These are phyloP conservation scores for Solidago caesia DNA, from an alignment of 129 eudicot species.

Conservation along the genomic window DNA sequence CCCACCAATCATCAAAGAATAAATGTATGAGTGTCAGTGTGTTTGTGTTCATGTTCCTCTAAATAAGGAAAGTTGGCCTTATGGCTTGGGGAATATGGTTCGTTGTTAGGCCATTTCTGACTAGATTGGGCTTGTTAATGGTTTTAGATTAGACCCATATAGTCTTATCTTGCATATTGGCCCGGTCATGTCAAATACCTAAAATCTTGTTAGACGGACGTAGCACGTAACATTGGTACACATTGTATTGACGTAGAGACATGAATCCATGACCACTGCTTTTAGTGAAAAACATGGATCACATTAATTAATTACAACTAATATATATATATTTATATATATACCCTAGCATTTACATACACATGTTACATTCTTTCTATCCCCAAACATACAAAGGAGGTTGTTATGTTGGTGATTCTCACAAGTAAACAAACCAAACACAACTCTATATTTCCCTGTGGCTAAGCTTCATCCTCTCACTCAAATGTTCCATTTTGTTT, in stretches of 20 bases:
- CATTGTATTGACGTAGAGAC: background rate
- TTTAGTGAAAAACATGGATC: slow-evolving; percentile 22
- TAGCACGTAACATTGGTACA: background rate
- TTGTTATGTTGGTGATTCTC: slow-evolving; percentile 25
- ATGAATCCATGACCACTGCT: slow-evolving; percentile 25
- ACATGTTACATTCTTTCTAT: slow-evolving; percentile 30
- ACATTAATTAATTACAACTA: background rate
- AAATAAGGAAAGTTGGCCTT: too few relatives aligned
- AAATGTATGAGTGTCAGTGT: too few relatives aligned
- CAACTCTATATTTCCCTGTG: slow-evolving; percentile 40
- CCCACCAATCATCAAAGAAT: too few relatives aligned
- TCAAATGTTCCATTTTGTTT: slow-evolving; percentile 42
- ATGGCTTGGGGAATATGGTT: too few relatives aligned
- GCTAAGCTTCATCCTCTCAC: slow-evolving; percentile 49
- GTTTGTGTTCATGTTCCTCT: too few relatives aligned
- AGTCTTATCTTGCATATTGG: background rate
- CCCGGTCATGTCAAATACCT: background rate
- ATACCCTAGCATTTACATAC: slow-evolving; percentile 23
- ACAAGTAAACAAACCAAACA: slow-evolving; percentile 34
- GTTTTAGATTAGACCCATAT: too few relatives aligned
- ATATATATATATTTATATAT: background rate
- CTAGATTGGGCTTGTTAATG: too few relatives aligned
- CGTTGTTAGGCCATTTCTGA: too few relatives aligned
- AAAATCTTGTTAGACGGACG: background rate
- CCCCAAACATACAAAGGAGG: slow-evolving; percentile 13